Evolutionary conservation across 192 early-diverging fungal genomes (phyloP), one percentile per base, ranked within the genome.

Genomic region (Linnemannia schmuckeri): DNA sequence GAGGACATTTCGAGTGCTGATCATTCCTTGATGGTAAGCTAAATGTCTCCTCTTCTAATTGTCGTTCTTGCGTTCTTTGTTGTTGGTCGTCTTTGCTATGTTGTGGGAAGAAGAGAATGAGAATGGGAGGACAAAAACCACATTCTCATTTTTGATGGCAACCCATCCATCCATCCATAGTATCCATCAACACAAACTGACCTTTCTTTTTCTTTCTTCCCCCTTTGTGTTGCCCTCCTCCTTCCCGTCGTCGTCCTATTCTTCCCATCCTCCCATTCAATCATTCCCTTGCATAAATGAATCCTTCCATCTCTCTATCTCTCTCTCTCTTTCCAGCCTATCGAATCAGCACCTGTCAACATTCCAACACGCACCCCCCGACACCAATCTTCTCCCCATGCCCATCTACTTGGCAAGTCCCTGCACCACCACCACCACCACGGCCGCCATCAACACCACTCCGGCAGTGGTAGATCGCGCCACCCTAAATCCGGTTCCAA

Each of bases 301-400:
- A 44, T 10, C 42, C 54, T 37, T 37, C 37, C 24, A 35, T 74
- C 47, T 7, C 12, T 37, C n/a, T 54, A 37, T 22, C 38, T 35
- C 22, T 61, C 75, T 38, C 18, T n/a, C n/a, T 54, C 10, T 41
- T 33, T n/a, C n/a, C 71, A 84, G 82, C 78, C 75, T 44, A 79
- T 81, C 74, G 70, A 81, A 68, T 75, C 85, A 38, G 72, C 72
- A 33, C 85, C 85, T 61, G 76, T 87, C 44, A 76, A 78, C 63
- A 87, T 87, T 73, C 85, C 79, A 35, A 30, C 75, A 15, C 72
- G 79, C 52, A 20, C 35, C 12, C 40, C 35, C 22, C 79, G 75
- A 52, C 85, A 78, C 41, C 61, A 33, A 12, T 30, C n/a, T 30
- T 30, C 27, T 9, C 47, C 41, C 35, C 44, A 70, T 44, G 68